These are phyloP conservation scores for Nothophaeocryptopus gaeumannii DNA, from an alignment of 2,329 filamentous ascomycete species.

Conservation along the genomic window DNA sequence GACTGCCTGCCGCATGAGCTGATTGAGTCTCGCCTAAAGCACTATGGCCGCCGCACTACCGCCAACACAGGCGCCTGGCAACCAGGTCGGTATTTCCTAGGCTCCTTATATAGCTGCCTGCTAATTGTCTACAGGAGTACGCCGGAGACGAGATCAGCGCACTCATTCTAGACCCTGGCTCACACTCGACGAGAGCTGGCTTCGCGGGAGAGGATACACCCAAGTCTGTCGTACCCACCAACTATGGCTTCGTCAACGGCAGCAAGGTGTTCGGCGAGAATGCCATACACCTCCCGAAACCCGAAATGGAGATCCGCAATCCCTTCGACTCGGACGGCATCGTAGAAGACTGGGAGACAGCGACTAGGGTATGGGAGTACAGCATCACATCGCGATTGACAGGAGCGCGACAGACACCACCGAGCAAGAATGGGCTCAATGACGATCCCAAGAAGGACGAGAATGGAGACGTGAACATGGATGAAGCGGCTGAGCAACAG, in stretches of 20 bases:
- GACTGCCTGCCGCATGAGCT: not conserved
- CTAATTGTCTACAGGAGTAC: constrained; percentile 37
- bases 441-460: constrained; percentile 56
- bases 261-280: constrained; percentile 82
- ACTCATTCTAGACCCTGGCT: constrained; percentile 92
- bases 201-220: constrained; percentile 98
- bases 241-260: constrained; percentile 65
- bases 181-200: constrained; percentile 84
- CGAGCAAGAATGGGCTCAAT: constrained; percentile 75
- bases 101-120: no score
- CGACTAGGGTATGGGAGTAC: constrained; percentile 86
- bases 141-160: constrained; percentile 91
- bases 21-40: not conserved
- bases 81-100: constrained; percentile 15
- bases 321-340: constrained; percentile 86
- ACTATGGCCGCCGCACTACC: constrained; percentile 28
- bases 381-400: constrained; percentile 86
- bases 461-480: constrained; percentile 49
- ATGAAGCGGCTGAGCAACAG: constrained; percentile 59
- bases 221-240: constrained; percentile 87
- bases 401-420: constrained; percentile 66
- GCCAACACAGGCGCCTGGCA: constrained; percentile 36
- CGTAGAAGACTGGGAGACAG: constrained; percentile 95
- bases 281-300: constrained; percentile 72
- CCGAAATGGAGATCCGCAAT: constrained; percentile 79